Evolutionary conservation across 2,329 filamentous ascomycete genomes (phyloP).

Genomic region (Ceratocystis variospora): DNA sequence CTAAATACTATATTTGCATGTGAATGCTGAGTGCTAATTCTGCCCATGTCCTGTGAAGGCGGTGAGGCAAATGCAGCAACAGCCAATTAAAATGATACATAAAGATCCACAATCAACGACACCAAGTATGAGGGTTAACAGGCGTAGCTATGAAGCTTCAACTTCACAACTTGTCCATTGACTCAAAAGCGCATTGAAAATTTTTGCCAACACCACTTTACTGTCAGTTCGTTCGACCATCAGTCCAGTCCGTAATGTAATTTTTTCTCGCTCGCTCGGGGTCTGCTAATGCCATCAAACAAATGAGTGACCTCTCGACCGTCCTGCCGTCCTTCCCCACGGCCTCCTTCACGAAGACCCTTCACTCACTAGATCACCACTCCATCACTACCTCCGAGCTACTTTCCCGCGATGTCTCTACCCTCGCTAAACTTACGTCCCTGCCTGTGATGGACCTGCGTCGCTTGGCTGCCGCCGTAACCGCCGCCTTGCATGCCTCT

Average conservation of each 20-base stretch:
- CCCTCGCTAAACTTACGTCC: constrained; percentile 74
- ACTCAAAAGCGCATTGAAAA: background rate
- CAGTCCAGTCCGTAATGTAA: background rate
- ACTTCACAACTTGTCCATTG: background rate
- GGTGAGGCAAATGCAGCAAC: background rate
- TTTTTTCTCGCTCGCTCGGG: background rate
- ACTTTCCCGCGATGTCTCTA: constrained; percentile 64
- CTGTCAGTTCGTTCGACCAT: no score
- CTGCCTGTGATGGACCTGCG: constrained; percentile 70
- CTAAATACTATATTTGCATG: no score
- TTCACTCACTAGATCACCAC: constrained; percentile 67
- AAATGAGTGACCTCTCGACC: constrained; percentile 76
- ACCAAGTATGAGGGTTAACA: background rate
- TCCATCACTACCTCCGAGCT: constrained; percentile 69
- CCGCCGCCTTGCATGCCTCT: constrained; percentile 53
- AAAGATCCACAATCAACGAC: constrained; percentile 17
- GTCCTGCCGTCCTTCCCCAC: constrained; percentile 65
- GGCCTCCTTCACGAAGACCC: constrained; percentile 54
- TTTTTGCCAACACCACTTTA: no score
- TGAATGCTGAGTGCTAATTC: background rate
- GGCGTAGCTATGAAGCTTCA: background rate
- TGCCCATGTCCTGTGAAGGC: background rate
- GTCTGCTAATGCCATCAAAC: background rate
- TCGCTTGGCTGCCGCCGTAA: constrained; percentile 53
- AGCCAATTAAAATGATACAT: constrained; percentile 9